Base-by-base conservation (phyloP, 805 yeast species). In the Novakomyces olei region DNA sequence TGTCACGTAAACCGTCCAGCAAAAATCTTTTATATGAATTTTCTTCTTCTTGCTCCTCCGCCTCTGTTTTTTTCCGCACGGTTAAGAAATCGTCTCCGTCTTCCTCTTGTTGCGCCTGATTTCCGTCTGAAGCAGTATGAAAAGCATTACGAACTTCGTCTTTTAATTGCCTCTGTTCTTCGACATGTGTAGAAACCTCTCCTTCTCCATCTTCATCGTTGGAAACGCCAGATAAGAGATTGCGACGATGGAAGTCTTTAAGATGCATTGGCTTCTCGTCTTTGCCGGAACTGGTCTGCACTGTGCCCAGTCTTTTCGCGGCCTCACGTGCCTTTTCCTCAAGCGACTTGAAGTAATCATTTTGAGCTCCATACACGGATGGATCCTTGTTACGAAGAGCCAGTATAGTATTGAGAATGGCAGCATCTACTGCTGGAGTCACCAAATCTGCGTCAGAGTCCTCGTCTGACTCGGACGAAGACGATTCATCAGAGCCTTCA, bases 211-310 rank as follows among this genome's bases (percentile, higher is more conserved):
- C 57, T 17, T 62, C 66, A 1, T 58, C 69, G 14, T 66, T 69
- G 12, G 19, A 15, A 3, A 36, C 37, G 7, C 83, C 85, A 3
- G 71, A 60, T n/a, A 88, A 56, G 23, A 83, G 52, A 41, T 70
- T 75, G 69, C 69, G 67, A 50, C 96, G 64, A 48, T 88, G 95
- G 47, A 83, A 88, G 50, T 88, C 98, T 44, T 83, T 81, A 51
- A 88, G 64, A 49, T 73, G 79, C 36, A 88, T 60, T 6, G 96
- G 94, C 61, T 38, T 59, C 19, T 29, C 19, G 5, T 19, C 24
- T 16, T 29, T 29, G 2, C 19, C 23, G n/a, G n/a, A n/a, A n/a
- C n/a, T n/a, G n/a, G n/a, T n/a, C n/a, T n/a, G n/a, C n/a, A n/a
- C n/a, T n/a, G n/a, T n/a, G n/a, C n/a, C n/a, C n/a, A n/a, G n/a